phyloP scores from a whole-genome alignment of 331 rosid species.

The Pyracantha coccinea region DNA sequence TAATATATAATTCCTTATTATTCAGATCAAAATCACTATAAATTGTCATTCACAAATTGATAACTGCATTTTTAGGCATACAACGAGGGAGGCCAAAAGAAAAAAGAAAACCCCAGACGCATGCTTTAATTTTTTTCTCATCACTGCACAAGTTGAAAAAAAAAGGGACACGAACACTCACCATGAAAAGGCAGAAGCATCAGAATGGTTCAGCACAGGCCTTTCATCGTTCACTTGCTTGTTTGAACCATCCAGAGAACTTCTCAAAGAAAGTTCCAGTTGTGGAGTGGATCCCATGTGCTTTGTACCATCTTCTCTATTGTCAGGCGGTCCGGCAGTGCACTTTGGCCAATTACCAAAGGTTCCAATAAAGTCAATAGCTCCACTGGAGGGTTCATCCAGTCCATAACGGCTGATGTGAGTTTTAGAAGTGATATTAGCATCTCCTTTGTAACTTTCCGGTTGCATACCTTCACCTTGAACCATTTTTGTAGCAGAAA shows the following conservation, averaged over 20 bases:
- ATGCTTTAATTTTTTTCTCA: neutral
- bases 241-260: slow-evolving; percentile 23
- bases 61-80: neutral
- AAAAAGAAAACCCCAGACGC: neutral
- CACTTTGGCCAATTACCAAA: slow-evolving; percentile 33
- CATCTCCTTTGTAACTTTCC: slow-evolving; percentile 22
- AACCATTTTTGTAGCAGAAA: slow-evolving; percentile 16
- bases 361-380: slow-evolving; percentile 59
- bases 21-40: neutral
- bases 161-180: slow-evolving; percentile 20
- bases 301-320: slow-evolving; percentile 19
- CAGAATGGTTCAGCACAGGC: slow-evolving; percentile 44
- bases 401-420: slow-evolving; percentile 21
- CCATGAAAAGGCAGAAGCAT: slow-evolving; percentile 69
- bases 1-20: neutral
- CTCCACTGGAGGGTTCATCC: slow-evolving; percentile 35
- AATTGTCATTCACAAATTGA: neutral
- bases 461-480: slow-evolving; percentile 19
- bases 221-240: slow-evolving; percentile 31
- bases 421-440: slow-evolving; percentile 19
- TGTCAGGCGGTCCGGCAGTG: slow-evolving; percentile 18
- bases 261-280: slow-evolving; percentile 54
- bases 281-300: slow-evolving; percentile 33
- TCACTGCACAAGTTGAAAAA: neutral
- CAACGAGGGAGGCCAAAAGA: neutral